Conservation (phyloP, 2,329 filamentous ascomycete species). For the Aspergillus sp. region DNA sequence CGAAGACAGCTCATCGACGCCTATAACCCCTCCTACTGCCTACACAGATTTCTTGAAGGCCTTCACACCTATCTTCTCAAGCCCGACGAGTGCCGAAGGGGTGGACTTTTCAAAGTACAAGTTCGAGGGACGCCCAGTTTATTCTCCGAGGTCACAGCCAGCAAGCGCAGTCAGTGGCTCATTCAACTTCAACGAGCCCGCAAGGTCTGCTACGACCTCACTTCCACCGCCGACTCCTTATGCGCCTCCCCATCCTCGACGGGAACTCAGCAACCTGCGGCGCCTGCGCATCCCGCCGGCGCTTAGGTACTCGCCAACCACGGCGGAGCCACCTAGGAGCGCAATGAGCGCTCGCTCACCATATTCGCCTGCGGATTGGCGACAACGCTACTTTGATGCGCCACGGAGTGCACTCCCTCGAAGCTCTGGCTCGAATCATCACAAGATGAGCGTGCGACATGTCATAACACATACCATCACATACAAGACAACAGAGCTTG, state of each 20-base stretch:
- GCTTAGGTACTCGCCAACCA: slow-evolving; percentile 67
- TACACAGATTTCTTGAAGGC: slow-evolving; percentile 93
- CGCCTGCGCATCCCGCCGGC: slow-evolving; percentile 79
- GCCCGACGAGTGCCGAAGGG: slow-evolving; percentile 62
- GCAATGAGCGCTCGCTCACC: slow-evolving; percentile 68
- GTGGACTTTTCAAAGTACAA: slow-evolving; percentile 55
- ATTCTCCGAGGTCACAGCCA: slow-evolving; percentile 43
- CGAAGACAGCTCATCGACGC: slow-evolving; percentile 70
- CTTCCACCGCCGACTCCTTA: slow-evolving; percentile 65
- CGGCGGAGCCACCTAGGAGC: slow-evolving; percentile 71
- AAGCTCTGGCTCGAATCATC: slow-evolving; percentile 25
- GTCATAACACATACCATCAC: slow-evolving; percentile 94
- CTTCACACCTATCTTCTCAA: slow-evolving; percentile 69
- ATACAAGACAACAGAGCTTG: slow-evolving; percentile 76
- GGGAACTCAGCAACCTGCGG: slow-evolving; percentile 59
- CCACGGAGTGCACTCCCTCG: slow-evolving; percentile 60
- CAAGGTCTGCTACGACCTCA: slow-evolving; percentile 62
- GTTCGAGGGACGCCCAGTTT: slow-evolving; percentile 35
- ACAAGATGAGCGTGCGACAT: slow-evolving; percentile 76
- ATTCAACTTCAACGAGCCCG: slow-evolving; percentile 58
- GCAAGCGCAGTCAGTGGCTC: slow-evolving; percentile 44
- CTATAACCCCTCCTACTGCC: slow-evolving; percentile 85
- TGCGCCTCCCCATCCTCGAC: slow-evolving; percentile 61
- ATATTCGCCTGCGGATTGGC: slow-evolving; percentile 83
- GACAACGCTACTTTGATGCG: slow-evolving; percentile 65